Conservation (phyloP, 1,139 yeast genomes). For the Candida frijolesensis region DNA sequence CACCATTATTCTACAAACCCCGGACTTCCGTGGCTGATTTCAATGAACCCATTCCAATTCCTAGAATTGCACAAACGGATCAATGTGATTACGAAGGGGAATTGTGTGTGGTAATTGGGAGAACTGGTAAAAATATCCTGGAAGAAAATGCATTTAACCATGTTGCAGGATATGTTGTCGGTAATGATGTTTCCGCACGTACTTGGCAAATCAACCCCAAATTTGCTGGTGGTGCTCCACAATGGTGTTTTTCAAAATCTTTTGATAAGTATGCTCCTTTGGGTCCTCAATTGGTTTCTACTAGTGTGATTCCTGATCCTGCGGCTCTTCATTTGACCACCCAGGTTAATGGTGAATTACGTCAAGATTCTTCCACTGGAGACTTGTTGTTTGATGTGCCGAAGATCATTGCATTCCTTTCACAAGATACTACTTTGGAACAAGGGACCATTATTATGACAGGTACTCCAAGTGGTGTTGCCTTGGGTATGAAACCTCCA, state of each 20-base stretch:
- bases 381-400: conserved; percentile 53
- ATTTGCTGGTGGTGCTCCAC: conserved; percentile 43
- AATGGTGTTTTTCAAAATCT: conserved; percentile 53
- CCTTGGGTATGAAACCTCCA: conserved; percentile 41
- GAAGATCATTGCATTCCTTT: conserved; percentile 46
- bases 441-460: conserved; percentile 55
- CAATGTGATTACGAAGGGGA: conserved; percentile 56
- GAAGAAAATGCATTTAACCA: conserved; percentile 45
- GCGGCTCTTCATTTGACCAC: conserved; percentile 44
- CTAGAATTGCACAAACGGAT: conserved; percentile 40
- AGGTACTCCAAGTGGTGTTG: conserved; percentile 60
- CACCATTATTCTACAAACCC: conserved; percentile 52
- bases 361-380: conserved; percentile 44
- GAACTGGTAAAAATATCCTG: conserved; percentile 43
- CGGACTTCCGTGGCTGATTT: conserved; percentile 42
- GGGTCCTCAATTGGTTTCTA: conserved; percentile 52
- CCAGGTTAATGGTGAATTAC: conserved; percentile 22
- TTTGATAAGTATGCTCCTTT: conserved; percentile 58
- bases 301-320: conserved; percentile 32
- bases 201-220: conserved; percentile 47
- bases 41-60: conserved; percentile 40
- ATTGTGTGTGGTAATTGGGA: conserved; percentile 56
- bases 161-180: conserved; percentile 54
- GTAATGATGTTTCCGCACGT: conserved; percentile 58
- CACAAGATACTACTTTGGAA: conserved; percentile 52